Evolutionary conservation across 192 early-diverging fungal species (phyloP).

Genomic region (Backusella macrospora): DNA sequence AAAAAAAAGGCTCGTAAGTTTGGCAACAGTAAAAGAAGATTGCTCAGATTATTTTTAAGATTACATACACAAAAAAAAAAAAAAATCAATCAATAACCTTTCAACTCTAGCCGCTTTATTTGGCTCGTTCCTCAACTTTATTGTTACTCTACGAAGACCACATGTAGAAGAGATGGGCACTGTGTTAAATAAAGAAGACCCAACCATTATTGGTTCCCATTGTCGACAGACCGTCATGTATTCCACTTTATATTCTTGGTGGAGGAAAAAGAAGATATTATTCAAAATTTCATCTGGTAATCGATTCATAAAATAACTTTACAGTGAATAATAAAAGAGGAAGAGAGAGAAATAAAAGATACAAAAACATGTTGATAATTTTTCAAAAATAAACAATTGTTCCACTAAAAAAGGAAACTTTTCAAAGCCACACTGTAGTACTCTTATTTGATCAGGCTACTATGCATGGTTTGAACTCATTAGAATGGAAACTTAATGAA

Average conservation of each 20-base stretch:
- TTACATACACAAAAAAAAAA: too few relatives aligned
- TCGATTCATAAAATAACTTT: too few relatives aligned
- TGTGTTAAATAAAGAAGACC: background rate
- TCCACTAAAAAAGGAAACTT: too few relatives aligned
- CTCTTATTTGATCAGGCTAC: too few relatives aligned
- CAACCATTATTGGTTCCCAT: background rate
- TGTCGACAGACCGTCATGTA: background rate
- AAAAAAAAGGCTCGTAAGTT: background rate
- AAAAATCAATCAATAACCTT: background rate
- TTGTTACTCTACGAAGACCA: background rate
- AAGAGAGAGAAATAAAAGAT: too few relatives aligned
- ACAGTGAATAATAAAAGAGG: too few relatives aligned
- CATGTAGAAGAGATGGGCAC: background rate
- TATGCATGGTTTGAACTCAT: too few relatives aligned
- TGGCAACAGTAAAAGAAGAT: background rate
- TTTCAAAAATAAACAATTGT: too few relatives aligned
- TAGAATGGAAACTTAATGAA: too few relatives aligned
- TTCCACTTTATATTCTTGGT: slow-evolving; percentile 2
- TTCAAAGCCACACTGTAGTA: too few relatives aligned
- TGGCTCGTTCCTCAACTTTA: background rate
- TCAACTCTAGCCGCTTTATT: background rate
- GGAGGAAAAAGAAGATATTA: background rate
- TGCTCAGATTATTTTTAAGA: background rate
- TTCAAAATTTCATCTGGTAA: background rate
- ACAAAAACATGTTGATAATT: too few relatives aligned